A percentile compares a stretch with the other conserved stretches of the same genome.
Evolutionary conservation across 2,329 filamentous ascomycete genomes (phyloP).

Genomic region (Penicillium sp.): DNA sequence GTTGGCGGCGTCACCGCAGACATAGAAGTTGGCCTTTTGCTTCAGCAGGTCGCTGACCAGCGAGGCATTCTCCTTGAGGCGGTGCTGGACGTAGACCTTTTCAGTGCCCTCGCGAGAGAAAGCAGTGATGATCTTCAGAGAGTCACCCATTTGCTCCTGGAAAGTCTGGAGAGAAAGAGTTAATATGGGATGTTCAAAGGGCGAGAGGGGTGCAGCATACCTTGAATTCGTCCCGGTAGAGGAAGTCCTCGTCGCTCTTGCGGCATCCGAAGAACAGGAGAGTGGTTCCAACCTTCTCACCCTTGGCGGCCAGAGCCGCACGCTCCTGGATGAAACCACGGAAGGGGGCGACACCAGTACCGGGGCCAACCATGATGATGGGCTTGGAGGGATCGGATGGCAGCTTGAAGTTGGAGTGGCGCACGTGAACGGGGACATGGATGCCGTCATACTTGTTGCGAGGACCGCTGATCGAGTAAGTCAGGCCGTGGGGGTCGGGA

Average conservation of each 20-base stretch:
- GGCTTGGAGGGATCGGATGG: slow-evolving; percentile 94
- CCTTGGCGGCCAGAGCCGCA: slow-evolving; percentile 77
- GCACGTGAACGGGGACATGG: slow-evolving; percentile 91
- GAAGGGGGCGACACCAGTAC: slow-evolving; percentile 96
- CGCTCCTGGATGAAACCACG: slow-evolving; percentile 93
- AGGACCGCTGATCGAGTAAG: slow-evolving; percentile 84
- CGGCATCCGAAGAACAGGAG: slow-evolving; percentile 96
- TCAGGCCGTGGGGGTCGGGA: slow-evolving; percentile 82
- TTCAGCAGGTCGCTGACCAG: slow-evolving; percentile 86
- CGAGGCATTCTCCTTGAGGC: slow-evolving; percentile 78
- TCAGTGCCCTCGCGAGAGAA: slow-evolving; percentile 87
- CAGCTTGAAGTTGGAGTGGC: slow-evolving; percentile 98
- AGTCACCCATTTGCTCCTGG: slow-evolving; percentile 80
- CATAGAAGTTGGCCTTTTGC: slow-evolving; percentile 90
- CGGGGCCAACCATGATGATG: slow-evolving; percentile 93
- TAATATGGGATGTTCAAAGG: slow-evolving; percentile 21
- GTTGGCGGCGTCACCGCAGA: slow-evolving; percentile 95
- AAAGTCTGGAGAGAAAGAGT: slow-evolving; percentile 66
- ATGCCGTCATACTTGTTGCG: slow-evolving; percentile 97
- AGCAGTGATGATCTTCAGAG: slow-evolving; percentile 86
- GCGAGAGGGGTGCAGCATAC: slow-evolving; percentile 58
- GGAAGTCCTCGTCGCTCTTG: slow-evolving; percentile 83
- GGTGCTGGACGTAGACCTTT: slow-evolving; percentile 97
- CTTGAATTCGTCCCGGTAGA: slow-evolving; percentile 91
- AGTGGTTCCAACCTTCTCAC: slow-evolving; percentile 82